Conservation (phyloP, 2,329 filamentous ascomycete species). For the Tricladium varicosporioides region DNA sequence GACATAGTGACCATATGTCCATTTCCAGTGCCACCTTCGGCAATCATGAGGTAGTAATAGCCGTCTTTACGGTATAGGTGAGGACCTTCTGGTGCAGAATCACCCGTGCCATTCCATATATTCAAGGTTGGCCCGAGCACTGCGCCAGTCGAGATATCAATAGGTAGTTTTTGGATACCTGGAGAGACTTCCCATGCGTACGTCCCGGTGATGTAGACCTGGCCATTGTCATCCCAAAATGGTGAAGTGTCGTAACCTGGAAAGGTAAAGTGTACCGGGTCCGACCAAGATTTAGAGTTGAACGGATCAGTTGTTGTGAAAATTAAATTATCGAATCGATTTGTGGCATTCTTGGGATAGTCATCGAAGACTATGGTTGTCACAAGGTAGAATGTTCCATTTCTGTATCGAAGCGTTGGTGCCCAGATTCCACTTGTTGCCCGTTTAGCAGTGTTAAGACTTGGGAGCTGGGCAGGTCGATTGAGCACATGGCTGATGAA, state of each 20-base stretch:
- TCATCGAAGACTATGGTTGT: constrained; percentile 38
- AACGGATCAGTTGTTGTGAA: constrained; percentile 42
- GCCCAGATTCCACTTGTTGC: constrained; percentile 46
- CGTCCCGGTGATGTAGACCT: constrained; percentile 47
- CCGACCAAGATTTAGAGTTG: constrained; percentile 40
- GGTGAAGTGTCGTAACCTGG: constrained; percentile 52
- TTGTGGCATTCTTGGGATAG: constrained; percentile 37
- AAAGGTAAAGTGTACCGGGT: constrained; percentile 48
- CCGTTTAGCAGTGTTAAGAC: constrained; percentile 32
- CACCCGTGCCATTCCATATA: constrained; percentile 50
- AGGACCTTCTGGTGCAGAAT: constrained; percentile 47
- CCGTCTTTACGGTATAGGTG: constrained; percentile 50
- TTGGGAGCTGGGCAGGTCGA: constrained; percentile 39
- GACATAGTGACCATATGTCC: constrained; percentile 50
- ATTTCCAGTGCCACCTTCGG: constrained; percentile 51
- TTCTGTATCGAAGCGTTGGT: constrained; percentile 42
- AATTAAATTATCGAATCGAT: constrained; percentile 42
- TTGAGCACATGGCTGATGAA: constrained; percentile 40
- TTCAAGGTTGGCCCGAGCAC: constrained; percentile 12
- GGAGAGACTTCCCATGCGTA: constrained; percentile 39
- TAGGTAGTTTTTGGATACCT: constrained; percentile 40
- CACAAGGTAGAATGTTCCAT: constrained; percentile 46
- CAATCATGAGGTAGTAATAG: constrained; percentile 52
- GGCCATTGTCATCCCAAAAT: constrained; percentile 56
- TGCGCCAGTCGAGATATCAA: constrained; percentile 40